Percentiles rank a stretch among this genome's conserved stretches.
These are phyloP conservation scores for Starmerella gropengiesseri DNA, from an alignment of 805 yeast genomes.

Conservation along the genomic window DNA sequence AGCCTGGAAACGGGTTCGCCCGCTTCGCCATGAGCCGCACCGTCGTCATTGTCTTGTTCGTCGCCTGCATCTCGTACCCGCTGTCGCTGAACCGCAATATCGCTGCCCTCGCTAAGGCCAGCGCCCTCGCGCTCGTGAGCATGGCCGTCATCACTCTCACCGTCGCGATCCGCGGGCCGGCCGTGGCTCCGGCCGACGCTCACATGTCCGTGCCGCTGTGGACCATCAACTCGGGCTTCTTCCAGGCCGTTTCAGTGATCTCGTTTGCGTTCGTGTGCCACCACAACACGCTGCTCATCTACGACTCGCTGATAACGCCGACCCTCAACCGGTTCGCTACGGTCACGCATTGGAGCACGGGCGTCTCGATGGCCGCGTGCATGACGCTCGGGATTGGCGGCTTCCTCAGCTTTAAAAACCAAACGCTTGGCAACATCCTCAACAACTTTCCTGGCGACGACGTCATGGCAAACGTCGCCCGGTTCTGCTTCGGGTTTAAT, in stretches of 20 bases:
- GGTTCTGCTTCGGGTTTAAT: constrained; percentile 82
- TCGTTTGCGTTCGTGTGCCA: constrained; percentile 94
- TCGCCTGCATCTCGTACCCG: constrained; percentile 69
- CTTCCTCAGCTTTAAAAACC: constrained; percentile 57
- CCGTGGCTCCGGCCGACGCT: constrained; percentile 30
- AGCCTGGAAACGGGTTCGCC: constrained; percentile 30
- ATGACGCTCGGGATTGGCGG: constrained; percentile 72
- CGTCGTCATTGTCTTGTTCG: constrained; percentile 57
- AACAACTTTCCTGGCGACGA: constrained; percentile 78
- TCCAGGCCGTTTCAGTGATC: constrained; percentile 87
- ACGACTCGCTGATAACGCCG: constrained; percentile 68
- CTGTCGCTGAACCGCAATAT: constrained; percentile 71
- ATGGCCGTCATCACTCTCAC: constrained; percentile 70
- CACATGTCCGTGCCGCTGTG: constrained; percentile 29
- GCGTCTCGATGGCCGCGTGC: constrained; percentile 70
- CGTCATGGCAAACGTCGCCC: constrained; percentile 66
- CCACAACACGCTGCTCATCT: constrained; percentile 84
- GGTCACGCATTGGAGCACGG: constrained; percentile 75
- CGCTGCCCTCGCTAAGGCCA: constrained; percentile 71
- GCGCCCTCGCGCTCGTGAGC: constrained; percentile 73
- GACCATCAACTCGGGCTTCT: constrained; percentile 52
- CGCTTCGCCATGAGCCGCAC: constrained; percentile 54
- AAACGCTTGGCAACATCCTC: constrained; percentile 75
- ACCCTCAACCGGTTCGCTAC: constrained; percentile 62
- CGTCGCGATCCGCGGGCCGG: constrained; percentile 66